Conservation (phyloP, 1,284 basidiomycete genomes). For the Ceratorhiza oryzae-sativae region DNA sequence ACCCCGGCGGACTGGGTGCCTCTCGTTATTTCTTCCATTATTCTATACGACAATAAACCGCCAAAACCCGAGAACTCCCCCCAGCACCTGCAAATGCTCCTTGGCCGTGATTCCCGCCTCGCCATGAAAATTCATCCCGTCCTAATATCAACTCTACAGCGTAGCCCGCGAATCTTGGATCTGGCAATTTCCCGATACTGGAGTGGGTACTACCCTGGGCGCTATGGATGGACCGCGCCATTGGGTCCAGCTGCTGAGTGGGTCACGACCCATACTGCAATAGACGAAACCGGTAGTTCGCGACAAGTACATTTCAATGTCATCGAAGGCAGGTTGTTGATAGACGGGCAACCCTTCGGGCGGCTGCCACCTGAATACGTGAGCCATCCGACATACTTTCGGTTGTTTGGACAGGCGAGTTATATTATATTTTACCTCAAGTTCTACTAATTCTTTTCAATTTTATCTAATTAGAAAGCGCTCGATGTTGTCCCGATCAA, state of each 20-base stretch:
- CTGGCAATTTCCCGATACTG: neutral
- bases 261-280: conserved; percentile 15
- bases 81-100: neutral
- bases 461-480: neutral
- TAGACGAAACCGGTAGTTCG: neutral
- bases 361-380: conserved; percentile 38
- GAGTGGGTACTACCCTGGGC: neutral
- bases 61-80: conserved; percentile 5
- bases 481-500: conserved; percentile 21
- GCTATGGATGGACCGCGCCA: neutral
- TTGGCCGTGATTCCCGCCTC: conserved; percentile 31
- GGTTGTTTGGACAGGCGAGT: conserved; percentile 43
- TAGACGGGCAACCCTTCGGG: conserved; percentile 41
- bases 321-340: conserved; percentile 36
- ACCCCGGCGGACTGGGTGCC: conserved; percentile 21
- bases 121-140: neutral
- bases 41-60: conserved; percentile 37
- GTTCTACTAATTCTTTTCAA: neutral
- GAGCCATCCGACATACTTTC: conserved; percentile 38
- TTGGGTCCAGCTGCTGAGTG: conserved; percentile 18
- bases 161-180: neutral
- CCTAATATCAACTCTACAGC: neutral
- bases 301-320: conserved; percentile 40
- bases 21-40: conserved; percentile 39
- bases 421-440: neutral